Evolutionary conservation across 2,329 filamentous ascomycete species (phyloP), one percentile per base, ranked within the genome.

Genomic region (Trichophyton mentagrophytes): DNA sequence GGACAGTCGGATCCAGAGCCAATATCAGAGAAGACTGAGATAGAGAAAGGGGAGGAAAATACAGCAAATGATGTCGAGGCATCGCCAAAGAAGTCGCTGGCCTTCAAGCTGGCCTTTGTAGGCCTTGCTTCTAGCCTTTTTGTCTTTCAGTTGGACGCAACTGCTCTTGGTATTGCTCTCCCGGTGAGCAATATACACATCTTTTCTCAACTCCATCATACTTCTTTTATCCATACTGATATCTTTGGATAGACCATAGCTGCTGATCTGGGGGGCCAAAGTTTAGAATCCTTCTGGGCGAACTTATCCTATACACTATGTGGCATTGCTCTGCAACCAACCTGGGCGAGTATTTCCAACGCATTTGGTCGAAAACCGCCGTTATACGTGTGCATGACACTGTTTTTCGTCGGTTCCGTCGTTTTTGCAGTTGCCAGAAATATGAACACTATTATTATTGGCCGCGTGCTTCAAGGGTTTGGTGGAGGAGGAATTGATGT

Each of bases 231-330:
- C 40, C n/a, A 17, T n/a, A 17, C 3, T 44, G 15, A 44, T 15
- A 44, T 15, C 6, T 7, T 47, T 17, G 17, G 17, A 47, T 47
- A 55, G 51, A 20, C 22, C 51, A 78, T 82, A 60, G 76, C 78
- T 22, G 61, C 69, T 7, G 74, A 76, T n/a, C 72, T 82, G 8
- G 64, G 73, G 15, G 79, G 79, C 40, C 77, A 72, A 1, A 77
- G 77, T 3, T 73, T 80, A 13, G 74, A 85, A 68, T 80, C 82
- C 0, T 86, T 86, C 68, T 86, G 83, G 84, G 77, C 80, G n/a
- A 84, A 83, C 1, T 85, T 83, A 5, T 80, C 80, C 27, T 86
- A 84, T 66, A 73, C 86, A 15, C 73, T 65, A 6, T 58, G 59
- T 11, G 51, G 30, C 17, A 57, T 59, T 55, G 49, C 61, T 15